Conservation (phyloP, 2,329 filamentous ascomycete species). For the Pseudogymnoascus sp. region DNA sequence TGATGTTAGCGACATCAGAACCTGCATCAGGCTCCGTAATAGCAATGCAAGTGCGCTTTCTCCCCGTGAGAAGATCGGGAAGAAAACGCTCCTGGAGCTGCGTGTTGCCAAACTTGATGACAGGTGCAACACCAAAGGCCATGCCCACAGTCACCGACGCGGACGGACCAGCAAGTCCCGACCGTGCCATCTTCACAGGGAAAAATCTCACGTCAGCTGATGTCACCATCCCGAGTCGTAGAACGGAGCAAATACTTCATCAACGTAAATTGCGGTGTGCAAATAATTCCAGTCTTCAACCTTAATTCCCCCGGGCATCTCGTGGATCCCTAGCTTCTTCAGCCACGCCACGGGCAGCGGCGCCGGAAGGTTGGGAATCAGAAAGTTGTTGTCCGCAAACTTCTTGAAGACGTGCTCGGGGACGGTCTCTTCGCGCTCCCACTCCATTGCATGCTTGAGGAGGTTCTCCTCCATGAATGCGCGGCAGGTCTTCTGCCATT, state of each 20-base stretch:
- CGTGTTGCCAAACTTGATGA: not conserved
- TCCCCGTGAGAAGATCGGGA: slow-evolving; percentile 57
- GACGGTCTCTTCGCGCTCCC: slow-evolving; percentile 53
- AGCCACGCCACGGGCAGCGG: slow-evolving; percentile 62
- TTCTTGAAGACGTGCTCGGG: slow-evolving; percentile 54
- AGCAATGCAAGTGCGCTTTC: slow-evolving; percentile 63
- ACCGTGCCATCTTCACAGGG: slow-evolving; percentile 52
- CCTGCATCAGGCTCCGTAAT: slow-evolving; percentile 72
- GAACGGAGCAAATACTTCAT: not conserved
- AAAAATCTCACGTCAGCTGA: slow-evolving; percentile 32
- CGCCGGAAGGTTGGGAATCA: slow-evolving; percentile 60
- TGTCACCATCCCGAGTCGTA: not conserved
- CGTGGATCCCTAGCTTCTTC: slow-evolving; percentile 54
- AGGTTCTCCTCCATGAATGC: slow-evolving; percentile 58
- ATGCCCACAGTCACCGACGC: slow-evolving; percentile 63
- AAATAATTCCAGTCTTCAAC: slow-evolving; percentile 69
- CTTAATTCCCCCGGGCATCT: slow-evolving; percentile 56
- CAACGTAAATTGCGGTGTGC: slow-evolving; percentile 49
- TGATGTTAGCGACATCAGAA: slow-evolving; percentile 64
- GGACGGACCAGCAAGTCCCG: slow-evolving; percentile 54
- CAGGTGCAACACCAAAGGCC: slow-evolving; percentile 56
- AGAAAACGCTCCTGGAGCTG: slow-evolving; percentile 42
- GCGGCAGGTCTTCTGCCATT: slow-evolving; percentile 60
- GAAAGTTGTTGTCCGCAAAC: slow-evolving; percentile 59
- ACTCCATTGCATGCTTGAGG: slow-evolving; percentile 54